A percentile compares a stretch with the other conserved stretches of the same genome.
phyloP scores from a whole-genome alignment of 345 rosid genomes.

The Eutrema japonicum region DNA sequence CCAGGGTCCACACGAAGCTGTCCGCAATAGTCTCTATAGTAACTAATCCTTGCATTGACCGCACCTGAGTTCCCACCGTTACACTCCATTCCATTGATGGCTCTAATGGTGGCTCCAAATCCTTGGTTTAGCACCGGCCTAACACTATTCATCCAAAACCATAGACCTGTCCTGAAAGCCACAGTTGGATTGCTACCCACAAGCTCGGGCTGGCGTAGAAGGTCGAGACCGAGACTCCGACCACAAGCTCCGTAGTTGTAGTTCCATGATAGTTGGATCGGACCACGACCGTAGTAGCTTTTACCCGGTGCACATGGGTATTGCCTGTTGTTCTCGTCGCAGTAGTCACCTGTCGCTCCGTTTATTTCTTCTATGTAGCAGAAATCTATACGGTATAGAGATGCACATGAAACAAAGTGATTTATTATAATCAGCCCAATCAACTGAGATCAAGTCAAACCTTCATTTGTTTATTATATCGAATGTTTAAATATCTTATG shows the following conservation, averaged over 20 bases:
- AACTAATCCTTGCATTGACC: constrained; percentile 48
- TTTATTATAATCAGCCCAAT: too few relatives aligned
- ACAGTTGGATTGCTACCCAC: constrained; percentile 47
- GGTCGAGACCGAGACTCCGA: constrained; percentile 41
- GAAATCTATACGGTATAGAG: constrained; percentile 47
- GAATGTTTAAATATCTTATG: too few relatives aligned
- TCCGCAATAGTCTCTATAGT: constrained; percentile 50
- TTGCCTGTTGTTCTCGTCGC: constrained; percentile 48
- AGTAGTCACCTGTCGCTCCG: constrained; percentile 53
- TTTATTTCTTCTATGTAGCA: constrained; percentile 65
- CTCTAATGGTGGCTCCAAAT: constrained; percentile 57
- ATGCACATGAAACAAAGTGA: neutral
- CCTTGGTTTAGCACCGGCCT: constrained; percentile 53
- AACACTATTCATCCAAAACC: constrained; percentile 63
- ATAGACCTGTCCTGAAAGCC: constrained; percentile 55
- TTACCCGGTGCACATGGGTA: constrained; percentile 62
- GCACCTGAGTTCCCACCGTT: constrained; percentile 40
- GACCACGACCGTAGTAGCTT: constrained; percentile 61
- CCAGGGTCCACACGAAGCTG: constrained; percentile 47
- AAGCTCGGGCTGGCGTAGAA: constrained; percentile 49
- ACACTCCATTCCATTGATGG: constrained; percentile 58
- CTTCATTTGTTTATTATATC: too few relatives aligned
- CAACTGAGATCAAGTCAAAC: neutral
- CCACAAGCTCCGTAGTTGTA: constrained; percentile 61
- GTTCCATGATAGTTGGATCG: constrained; percentile 61